Evolutionary conservation across 2,329 filamentous ascomycete genomes (phyloP), one percentile per base, ranked within the genome.

Genomic region (Penicillium sp.): DNA sequence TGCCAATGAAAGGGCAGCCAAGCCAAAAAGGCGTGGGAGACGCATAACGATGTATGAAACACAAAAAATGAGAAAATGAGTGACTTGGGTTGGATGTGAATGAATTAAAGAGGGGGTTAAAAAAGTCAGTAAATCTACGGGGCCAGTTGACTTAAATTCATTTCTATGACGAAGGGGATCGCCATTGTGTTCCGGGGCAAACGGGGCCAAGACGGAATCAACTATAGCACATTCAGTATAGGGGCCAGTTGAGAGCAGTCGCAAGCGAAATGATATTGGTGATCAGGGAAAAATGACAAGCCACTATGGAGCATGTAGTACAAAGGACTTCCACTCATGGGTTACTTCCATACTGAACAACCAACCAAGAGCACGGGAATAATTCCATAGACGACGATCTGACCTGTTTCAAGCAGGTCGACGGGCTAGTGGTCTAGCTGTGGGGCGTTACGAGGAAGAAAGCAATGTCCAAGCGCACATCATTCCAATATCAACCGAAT

Each of bases 1-100:
- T 13, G 42, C 60, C 23, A 52, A 10, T 16, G 61, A 57, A 21
- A 61, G 42, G 35, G 57, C 63, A 26, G 48, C 48, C 35, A 61
- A n/a, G 53, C 59, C 49, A 29, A 59, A 39, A 16, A 59, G 54
- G 44, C 55, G 49, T 27, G 29, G 25, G 4, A 62, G 44, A 52
- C 54, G 23, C 61, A 62, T 62, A 16, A 26, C 25, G 35, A 50
- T 23, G 21, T 39, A 19, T 19, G 35, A 25, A 35, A 53, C 10
- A 29, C 37, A 59, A 16, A 37, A 27, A 49, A 42, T 5, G 4
- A 23, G 10, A 23, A 26, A 50, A 50, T n/a, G 48, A 50, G 10
- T 42, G 48, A 50, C 48, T 50, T 19, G 25, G 14, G 48, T 50
- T 50, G 35, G 19, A 50, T 6, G 9, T 50, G 14, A 50, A 50